phyloP scores from a whole-genome alignment of 1,139 yeast species.

The Nakaseomyces bracarensis region DNA sequence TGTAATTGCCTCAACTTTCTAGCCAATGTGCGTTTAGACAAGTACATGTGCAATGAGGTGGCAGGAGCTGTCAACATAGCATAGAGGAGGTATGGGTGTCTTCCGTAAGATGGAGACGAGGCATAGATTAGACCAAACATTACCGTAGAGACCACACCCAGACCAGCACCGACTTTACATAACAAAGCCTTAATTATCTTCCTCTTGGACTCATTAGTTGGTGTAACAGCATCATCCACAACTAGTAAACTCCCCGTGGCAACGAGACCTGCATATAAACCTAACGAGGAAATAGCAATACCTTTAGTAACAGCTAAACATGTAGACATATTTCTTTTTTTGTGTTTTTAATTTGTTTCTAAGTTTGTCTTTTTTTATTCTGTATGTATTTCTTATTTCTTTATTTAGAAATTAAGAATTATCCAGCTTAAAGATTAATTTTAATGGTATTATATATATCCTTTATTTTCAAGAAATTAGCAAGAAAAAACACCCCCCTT shows the following conservation, averaged over 20 bases:
- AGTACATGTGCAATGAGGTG: conserved; percentile 17
- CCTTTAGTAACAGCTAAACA: conserved; percentile 32
- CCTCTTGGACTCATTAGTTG: conserved; percentile 5
- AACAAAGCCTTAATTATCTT: conserved; percentile 11
- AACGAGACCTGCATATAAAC: conserved; percentile 90
- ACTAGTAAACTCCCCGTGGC: conserved; percentile 7
- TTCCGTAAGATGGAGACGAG: conserved; percentile 27
- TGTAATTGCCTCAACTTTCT: conserved; percentile 4
- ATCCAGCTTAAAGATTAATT: too few species aligned
- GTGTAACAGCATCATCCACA: conserved; percentile 7
- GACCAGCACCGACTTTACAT: conserved; percentile 18
- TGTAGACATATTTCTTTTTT: conserved; percentile 20
- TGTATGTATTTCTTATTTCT: neutral
- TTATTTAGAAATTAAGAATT: too few species aligned
- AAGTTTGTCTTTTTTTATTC: neutral
- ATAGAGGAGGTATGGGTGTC: conserved; percentile 33
- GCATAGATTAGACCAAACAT: conserved; percentile 32
- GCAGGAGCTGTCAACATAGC: conserved; percentile 32
- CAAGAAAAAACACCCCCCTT: too few species aligned
- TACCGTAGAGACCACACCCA: conserved; percentile 27
- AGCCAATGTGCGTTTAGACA: conserved; percentile 8
- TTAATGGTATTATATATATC: too few species aligned
- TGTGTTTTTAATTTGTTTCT: neutral
- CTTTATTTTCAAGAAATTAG: too few species aligned
- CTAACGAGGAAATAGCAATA: conserved; percentile 79